Base-by-base conservation (phyloP, 2,329 filamentous ascomycete genomes). In the Pseudogymnoascus sp. region DNA sequence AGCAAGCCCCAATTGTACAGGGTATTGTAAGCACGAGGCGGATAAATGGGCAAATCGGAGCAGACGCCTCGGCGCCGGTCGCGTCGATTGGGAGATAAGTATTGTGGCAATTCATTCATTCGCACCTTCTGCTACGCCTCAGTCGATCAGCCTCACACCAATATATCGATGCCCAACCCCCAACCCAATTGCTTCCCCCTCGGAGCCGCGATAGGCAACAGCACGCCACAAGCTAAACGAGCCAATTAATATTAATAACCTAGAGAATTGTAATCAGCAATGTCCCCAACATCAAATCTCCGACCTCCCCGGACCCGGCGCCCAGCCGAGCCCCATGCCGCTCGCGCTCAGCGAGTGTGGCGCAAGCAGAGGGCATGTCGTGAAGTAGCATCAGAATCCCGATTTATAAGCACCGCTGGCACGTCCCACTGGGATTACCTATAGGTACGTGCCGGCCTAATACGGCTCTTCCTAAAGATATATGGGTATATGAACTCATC, bases 401-500 rank as follows among this genome's bases (percentile, higher is more conserved):
- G 45, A 12, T 55, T 18, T 55, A 55, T 55, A 55, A 55, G 45
- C 45, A 55, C 45, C 45, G 45, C 45, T 55, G 25, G 45, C 45
- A 55, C 45, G 45, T 12, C 45, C 45, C 45, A 55, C 45, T 55
- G 45, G 45, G 25, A 55, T 55, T 55, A 55, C 45, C 45, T 55
- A 55, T 25, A 55, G 45, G 45, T 55, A 55, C 45, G 45, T 55
- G 45, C 45, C 45, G 45, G 45, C 45, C 45, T 55, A 55, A 55
- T 55, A 55, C 45, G 45, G 45, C 45, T 55, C 45, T 55, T 55
- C 45, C 45, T 55, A 55, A 55, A 55, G 45, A 55, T 55, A 55
- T 55, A 55, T 55, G 45, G 45, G 45, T 55, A 55, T 55, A 55
- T 55, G 45, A 55, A 55, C 45, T 55, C 45, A 55, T 55, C 45